These are phyloP conservation scores for Podila clonocystis DNA, from an alignment of 192 early-diverging fungal genomes.

Conservation along the genomic window DNA sequence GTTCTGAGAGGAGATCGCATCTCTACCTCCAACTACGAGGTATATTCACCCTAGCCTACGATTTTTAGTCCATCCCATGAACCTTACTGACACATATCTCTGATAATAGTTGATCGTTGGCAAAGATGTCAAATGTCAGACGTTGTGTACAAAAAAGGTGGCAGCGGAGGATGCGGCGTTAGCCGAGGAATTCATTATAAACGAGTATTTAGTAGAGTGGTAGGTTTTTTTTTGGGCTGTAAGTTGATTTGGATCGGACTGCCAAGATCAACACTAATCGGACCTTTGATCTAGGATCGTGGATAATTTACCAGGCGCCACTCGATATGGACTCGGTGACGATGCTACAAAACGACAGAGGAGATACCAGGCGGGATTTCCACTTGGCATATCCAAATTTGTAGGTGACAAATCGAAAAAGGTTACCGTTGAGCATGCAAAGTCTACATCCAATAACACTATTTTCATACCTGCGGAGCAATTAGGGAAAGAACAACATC, in stretches of 20 bases:
- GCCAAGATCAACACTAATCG: neutral
- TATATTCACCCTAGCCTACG: neutral
- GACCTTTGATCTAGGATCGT: conserved; percentile 55
- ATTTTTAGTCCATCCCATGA: neutral
- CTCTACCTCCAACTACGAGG: conserved; percentile 64
- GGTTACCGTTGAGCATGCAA: neutral
- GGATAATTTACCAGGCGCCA: conserved; percentile 74
- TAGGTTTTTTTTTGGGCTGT: conserved; percentile 2
- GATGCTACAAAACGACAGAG: conserved; percentile 38
- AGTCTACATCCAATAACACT: neutral
- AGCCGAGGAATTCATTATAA: conserved; percentile 60
- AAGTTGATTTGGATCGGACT: neutral
- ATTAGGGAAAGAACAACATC: conserved; percentile 59
- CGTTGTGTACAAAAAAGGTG: conserved; percentile 63
- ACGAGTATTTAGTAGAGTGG: conserved; percentile 74
- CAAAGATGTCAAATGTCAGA: conserved; percentile 56
- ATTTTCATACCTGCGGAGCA: neutral
- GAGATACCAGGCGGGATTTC: conserved; percentile 67
- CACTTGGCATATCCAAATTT: conserved; percentile 61
- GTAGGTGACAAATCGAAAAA: conserved; percentile 7
- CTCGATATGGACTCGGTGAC: conserved; percentile 47
- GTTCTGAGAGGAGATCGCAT: conserved; percentile 80
- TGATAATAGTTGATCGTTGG: conserved; percentile 49
- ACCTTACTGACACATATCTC: too few species aligned
- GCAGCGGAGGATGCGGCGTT: conserved; percentile 51